Evolutionary conservation across 1,284 basidiomycete species (phyloP).

Genomic region (Fomitopsis palustris): DNA sequence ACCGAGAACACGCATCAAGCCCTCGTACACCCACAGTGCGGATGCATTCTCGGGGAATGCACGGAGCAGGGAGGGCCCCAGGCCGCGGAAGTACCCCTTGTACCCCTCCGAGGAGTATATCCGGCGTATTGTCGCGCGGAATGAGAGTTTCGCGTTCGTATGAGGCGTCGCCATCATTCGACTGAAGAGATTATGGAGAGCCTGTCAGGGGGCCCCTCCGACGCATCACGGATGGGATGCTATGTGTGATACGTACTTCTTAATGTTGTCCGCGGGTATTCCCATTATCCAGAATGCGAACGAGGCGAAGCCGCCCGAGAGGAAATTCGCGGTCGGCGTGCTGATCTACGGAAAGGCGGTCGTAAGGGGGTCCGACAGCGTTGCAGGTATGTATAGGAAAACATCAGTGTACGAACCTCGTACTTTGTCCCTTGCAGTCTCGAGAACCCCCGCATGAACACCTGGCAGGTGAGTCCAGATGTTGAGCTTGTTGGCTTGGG

Average conservation of each 20-base stretch:
- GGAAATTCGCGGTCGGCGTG: conserved; percentile 62
- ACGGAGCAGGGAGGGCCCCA: conserved; percentile 58
- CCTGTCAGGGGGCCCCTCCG: not conserved
- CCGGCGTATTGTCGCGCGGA: conserved; percentile 41
- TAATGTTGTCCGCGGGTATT: conserved; percentile 76
- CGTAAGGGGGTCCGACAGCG: not conserved
- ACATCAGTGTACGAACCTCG: conserved; percentile 36
- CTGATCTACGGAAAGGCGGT: conserved; percentile 42
- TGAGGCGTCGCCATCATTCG: conserved; percentile 58
- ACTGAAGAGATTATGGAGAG: conserved; percentile 27
- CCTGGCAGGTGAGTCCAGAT: conserved; percentile 30
- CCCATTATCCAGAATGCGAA: conserved; percentile 67
- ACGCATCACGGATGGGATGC: no score
- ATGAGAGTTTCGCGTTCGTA: conserved; percentile 43
- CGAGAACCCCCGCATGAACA: conserved; percentile 55
- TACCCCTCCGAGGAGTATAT: conserved; percentile 50
- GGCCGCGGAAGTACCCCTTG: conserved; percentile 59
- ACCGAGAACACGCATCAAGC: conserved; percentile 56
- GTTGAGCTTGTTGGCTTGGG: not conserved
- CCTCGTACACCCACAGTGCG: conserved; percentile 71
- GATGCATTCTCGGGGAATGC: conserved; percentile 74
- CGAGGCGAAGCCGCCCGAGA: conserved; percentile 64
- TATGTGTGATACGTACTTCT: conserved; percentile 49
- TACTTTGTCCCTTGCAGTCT: conserved; percentile 48
- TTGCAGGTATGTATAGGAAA: no score